Conservation (phyloP, 1,284 basidiomycete genomes). For the Fomitopsis palustris region DNA sequence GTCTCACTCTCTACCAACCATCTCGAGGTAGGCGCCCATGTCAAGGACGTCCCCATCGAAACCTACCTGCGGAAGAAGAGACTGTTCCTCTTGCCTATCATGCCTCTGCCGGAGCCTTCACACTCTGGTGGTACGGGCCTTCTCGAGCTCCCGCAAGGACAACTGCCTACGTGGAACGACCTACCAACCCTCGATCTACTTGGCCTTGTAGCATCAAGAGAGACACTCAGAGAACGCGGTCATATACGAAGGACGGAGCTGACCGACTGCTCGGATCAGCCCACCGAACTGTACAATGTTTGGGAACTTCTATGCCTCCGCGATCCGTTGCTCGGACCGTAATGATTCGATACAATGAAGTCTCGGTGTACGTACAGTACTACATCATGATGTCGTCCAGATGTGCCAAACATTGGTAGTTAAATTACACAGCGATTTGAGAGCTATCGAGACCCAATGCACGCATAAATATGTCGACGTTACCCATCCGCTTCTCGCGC, state of each 20-base stretch:
- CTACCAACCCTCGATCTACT: slow-evolving; percentile 72
- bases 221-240: slow-evolving; percentile 39
- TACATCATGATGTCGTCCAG: background rate
- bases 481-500: slow-evolving; percentile 65
- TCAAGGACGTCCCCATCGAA: slow-evolving; percentile 52
- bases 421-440: slow-evolving; percentile 60
- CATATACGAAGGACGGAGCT: slow-evolving; percentile 21
- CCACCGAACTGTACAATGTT: slow-evolving; percentile 26
- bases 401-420: background rate
- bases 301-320: slow-evolving; percentile 32
- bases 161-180: slow-evolving; percentile 48
- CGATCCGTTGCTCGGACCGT: slow-evolving; percentile 1
- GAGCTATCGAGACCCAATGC: slow-evolving; percentile 83
- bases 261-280: slow-evolving; percentile 14
- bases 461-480: slow-evolving; percentile 85
- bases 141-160: slow-evolving; percentile 52
- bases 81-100: slow-evolving; percentile 66
- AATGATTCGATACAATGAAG: background rate
- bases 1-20: slow-evolving; percentile 81
- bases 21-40: slow-evolving; percentile 77
- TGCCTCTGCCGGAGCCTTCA: slow-evolving; percentile 38
- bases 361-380: background rate
- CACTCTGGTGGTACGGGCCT: slow-evolving; percentile 31
- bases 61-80: slow-evolving; percentile 52
- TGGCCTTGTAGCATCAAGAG: slow-evolving; percentile 48